These are phyloP conservation scores for Articulospora tetracladia DNA, from an alignment of 495 filamentous ascomycete species.

Conservation along the genomic window DNA sequence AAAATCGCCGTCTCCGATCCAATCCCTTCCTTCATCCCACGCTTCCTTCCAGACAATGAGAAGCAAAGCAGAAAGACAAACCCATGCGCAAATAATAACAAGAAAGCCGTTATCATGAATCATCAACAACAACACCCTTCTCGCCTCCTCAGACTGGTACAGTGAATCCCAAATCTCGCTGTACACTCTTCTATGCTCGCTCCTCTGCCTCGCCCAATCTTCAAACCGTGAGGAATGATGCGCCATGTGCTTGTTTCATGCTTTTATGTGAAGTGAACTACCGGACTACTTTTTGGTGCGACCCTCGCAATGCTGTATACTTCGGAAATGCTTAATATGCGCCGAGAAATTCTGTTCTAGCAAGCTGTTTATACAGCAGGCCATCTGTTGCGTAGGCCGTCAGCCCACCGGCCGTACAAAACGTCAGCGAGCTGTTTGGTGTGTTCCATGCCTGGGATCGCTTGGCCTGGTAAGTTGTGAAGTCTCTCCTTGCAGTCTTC, in stretches of 20 bases:
- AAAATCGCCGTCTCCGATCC: too few species aligned
- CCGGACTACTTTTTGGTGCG: conserved; percentile 12
- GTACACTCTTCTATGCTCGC: background rate
- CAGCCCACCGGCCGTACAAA: conserved; percentile 84
- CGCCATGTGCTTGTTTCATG: background rate
- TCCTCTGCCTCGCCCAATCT: background rate
- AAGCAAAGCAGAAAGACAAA: too few species aligned
- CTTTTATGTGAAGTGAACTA: background rate
- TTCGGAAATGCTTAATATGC: conserved; percentile 8
- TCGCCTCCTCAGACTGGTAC: conserved; percentile 6
- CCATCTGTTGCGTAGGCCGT: conserved; percentile 81
- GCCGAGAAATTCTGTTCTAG: conserved; percentile 3
- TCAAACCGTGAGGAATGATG: conserved; percentile 1
- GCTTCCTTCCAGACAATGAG: too few species aligned
- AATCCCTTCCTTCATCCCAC: too few species aligned
- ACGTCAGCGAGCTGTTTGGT: conserved; percentile 85
- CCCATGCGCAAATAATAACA: too few species aligned
- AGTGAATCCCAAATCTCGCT: conserved; percentile 13
- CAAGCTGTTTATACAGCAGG: conserved; percentile 39
- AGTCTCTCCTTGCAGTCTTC: conserved; percentile 37
- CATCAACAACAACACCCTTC: background rate
- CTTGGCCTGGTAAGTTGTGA: conserved; percentile 43
- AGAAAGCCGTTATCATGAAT: too few species aligned
- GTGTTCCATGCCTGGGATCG: conserved; percentile 78
- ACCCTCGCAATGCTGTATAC: conserved; percentile 5